Evolutionary conservation across 2,329 filamentous ascomycete species (phyloP), one percentile per base, ranked within the genome.

Genomic region (Dichotomopilus funicola): DNA sequence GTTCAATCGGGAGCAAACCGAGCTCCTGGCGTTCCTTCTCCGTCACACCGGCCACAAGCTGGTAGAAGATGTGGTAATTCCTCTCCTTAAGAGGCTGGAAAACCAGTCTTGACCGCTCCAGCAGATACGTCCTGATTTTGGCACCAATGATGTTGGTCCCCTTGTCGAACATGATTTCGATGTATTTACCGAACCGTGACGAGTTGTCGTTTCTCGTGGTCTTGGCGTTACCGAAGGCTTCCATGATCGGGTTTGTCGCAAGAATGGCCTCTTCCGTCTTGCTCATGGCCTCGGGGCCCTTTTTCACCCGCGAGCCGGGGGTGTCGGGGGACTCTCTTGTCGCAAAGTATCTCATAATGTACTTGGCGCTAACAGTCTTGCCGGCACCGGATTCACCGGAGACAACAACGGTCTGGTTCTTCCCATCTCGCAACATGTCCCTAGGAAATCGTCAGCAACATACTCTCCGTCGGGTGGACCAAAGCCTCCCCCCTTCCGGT

Each of bases 181-280:
- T 97, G 72, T 99, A 99, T 79, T 99, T 99, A 71, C 94, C 94
- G 73, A 99, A 99, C 67, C 94, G 85, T 43, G 94, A 99, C 45
- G 94, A 99, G 75, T 99, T 99, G 75, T 99, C 94, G 75, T 99
- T 99, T 71, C 94, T 83, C 9, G 94, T 99, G n/a, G 94, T 99
- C 77, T 99, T 99, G 53, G 94, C 94, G 76, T 99, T 99, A 71
- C 94, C 94, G 69, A 99, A 99, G 37, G 94, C 92, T 82, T 99
- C 94, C 94, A 99, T 99, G 70, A 99, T 96, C 41, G 94, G 94
- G 71, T 99, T 99, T 53, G 94, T 99, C 35, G 94, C 94, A 63
- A 99, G 77, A 68, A 99, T 99, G 71, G 95, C 91, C 76, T 99
- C 92, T 74, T 99, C 94, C 1, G 94, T 99, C 77, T 96, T 89